Base-by-base conservation (phyloP, 371 early-diverging fungal species). In the Smittium mucronatum region DNA sequence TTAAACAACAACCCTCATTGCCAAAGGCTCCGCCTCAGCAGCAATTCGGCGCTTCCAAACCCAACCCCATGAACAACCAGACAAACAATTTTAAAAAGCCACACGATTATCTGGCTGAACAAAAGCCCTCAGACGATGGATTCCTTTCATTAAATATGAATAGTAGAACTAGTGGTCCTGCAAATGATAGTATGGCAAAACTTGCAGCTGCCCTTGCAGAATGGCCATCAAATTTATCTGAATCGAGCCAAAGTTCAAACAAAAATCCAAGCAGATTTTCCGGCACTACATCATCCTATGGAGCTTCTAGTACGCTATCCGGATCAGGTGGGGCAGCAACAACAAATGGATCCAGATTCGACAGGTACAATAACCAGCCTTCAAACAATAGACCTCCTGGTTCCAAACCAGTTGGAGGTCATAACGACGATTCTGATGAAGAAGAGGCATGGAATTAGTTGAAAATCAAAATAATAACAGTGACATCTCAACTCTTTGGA, bases 141-240 rank as follows among this genome's bases (percentile, higher is more conserved):
- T 30, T 1, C 67, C 31, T 26, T 70, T 61, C 69, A 26, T 26
- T 36, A 26, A 28, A 31, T 17, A 69, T 26, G 26, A 69, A 36
- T 25, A 36, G 16, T 16, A 61, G 26, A 11, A 15, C 16, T 31
- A 64, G 31, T 36, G 1, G 57, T 16, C 68, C 69, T 34, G 70
- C 70, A 64, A 34, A 34, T 2, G 71, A 73, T 63, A 78, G 75
- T 63, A 79, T 78, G 70, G 79, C 78, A 26, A 70, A 73, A 69
- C 71, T 78, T 68, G 78, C 78, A 1, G 78, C 78, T 0, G 78
- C 78, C 0, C 73, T 78, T 34, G 73, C 76, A 29, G 78, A 58
- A 75, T 77, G 35, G 71, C 79, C 17, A 11, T 47, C 47, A 5
- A 47, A 47, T 21, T 21, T 47, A 11, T 47, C 47, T 47, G 47